Base-by-base conservation (phyloP, 495 filamentous ascomycete species). In the Podospora didyma region DNA sequence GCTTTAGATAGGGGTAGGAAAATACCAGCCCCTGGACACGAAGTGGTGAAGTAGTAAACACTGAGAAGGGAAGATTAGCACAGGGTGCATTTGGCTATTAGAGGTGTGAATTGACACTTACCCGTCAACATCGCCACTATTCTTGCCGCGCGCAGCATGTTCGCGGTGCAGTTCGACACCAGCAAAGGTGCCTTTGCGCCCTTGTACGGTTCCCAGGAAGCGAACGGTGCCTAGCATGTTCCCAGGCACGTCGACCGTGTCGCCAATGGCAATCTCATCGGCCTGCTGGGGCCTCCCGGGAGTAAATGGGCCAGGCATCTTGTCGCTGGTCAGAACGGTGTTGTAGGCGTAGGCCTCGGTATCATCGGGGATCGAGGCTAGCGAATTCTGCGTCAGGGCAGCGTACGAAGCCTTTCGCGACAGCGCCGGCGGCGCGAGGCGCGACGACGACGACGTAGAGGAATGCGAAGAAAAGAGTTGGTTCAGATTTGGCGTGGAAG, bases 81-180 rank as follows among this genome's bases (percentile, higher is more conserved):
- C 9, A 22, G 14, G 34, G 35, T n/a, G 26, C 12, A 49, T 21
- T 11, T 49, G 26, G 9, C 9, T 31, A 4, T 31, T 31, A 9
- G 26, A 9, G 26, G 3, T 9, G 26, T 9, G 9, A 31, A 31
- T 31, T 31, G 4, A 5, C 21, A 66, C 83, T 73, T 79, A 92
- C 89, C 94, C 95, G 59, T 99, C 94, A 47, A 99, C 95, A 74
- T 96, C 93, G 35, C 94, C 94, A 62, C 80, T 93, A 67, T 99
- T 99, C 77, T 99, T 98, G 31, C 94, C 94, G 65, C 89, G 82
- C 34, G 78, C 70, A 45, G 93, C 86, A 68, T 84, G 91, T 59
- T 95, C 89, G 51, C 81, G 74, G 61, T 88, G 86, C 58, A 99
- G 75, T 69, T 99, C 95, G 45, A 99, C 90, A n/a, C 94, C 94